A percentile compares a stretch with the other conserved stretches of the same genome.
Evolutionary conservation across 139 green algal genomes (phyloP).

Genomic region (Pseudopediastrum boryanum): DNA sequence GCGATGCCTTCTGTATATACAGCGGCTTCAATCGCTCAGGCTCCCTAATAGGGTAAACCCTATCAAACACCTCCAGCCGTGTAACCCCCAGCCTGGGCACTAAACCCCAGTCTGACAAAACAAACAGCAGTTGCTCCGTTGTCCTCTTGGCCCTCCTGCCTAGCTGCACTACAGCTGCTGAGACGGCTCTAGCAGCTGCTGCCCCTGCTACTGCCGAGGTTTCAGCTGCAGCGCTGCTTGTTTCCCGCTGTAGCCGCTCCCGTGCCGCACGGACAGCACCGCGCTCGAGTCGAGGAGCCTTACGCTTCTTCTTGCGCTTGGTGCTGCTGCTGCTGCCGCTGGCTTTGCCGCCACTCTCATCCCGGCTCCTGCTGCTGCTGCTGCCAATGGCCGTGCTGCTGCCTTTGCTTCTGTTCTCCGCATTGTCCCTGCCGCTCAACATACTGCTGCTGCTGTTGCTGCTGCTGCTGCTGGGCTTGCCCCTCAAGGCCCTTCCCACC

Average conservation of each 20-base stretch:
- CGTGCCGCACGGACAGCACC: background rate
- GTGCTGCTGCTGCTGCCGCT: background rate
- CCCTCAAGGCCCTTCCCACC: too few species aligned
- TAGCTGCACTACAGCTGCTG: background rate
- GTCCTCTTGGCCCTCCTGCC: background rate
- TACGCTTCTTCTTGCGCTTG: background rate
- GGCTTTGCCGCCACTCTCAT: background rate
- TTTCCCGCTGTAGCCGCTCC: background rate
- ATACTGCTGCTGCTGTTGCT: conserved; percentile 22
- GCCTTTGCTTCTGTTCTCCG: background rate
- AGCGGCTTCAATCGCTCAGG: conserved; percentile 38
- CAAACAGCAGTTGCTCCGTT: conserved; percentile 20
- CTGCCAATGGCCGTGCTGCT: background rate
- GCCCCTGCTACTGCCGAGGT: background rate
- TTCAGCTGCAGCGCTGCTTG: background rate
- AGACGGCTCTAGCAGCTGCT: background rate
- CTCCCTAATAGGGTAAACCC: conserved; percentile 39
- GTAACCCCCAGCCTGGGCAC: conserved; percentile 46
- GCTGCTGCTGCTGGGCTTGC: background rate
- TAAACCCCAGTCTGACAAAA: conserved; percentile 52
- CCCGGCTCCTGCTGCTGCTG: conserved; percentile 7
- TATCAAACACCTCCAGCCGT: conserved; percentile 43
- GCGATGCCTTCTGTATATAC: conserved; percentile 44
- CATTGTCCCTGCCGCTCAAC: background rate
- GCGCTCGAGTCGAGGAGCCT: background rate